Base-by-base conservation (phyloP, 108 stramenopile genomes). In the Parmales sp. region DNA sequence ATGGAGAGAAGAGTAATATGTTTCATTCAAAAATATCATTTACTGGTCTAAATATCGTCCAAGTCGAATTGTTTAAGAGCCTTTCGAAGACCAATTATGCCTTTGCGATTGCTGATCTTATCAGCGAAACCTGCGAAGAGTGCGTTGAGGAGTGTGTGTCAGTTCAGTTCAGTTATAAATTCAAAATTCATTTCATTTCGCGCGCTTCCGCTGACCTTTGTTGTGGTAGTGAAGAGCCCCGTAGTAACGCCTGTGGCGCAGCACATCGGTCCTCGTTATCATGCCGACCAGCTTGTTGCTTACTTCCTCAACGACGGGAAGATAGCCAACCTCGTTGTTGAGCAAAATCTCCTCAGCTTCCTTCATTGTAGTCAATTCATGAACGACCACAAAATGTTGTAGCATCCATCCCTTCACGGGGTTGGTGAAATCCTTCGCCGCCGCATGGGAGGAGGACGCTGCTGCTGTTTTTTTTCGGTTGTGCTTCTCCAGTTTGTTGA, bases 381-480 rank as follows among this genome's bases (percentile, higher is more conserved):
- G 85, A 7, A 85, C 86, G n/a, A 77, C 73, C 65, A 78, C 74
- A 49, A 92, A 85, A 68, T 92, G 87, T 65, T 92, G 87, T 38
- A 86, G 84, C 90, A 92, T 92, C 90, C 90, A 92, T 19, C 81
- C 90, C 73, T 92, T 92, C 22, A 92, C 74, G 34, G 90, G 26
- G 8, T 67, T 44, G 7, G 38, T 45, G 38, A 28, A 39, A 2
- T 44, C 66, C 25, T 37, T 34, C 41, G 86, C 81, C 45, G 82
- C 75, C 1, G 76, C 60, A 51, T 73, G 48, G 70, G 71, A 74
- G 7, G 72, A 73, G 2, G 60, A 49, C 39, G 66, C 74, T 16
- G 75, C 80, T 9, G 76, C 77, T 25, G 63, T 78, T 51, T 68
- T 46, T 29, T 69, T 65, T 31, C 28, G 84, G 86, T 22, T 80